Evolutionary conservation across 305 asterid genomes (phyloP).

Genomic region (Caryopteris hybrid): DNA sequence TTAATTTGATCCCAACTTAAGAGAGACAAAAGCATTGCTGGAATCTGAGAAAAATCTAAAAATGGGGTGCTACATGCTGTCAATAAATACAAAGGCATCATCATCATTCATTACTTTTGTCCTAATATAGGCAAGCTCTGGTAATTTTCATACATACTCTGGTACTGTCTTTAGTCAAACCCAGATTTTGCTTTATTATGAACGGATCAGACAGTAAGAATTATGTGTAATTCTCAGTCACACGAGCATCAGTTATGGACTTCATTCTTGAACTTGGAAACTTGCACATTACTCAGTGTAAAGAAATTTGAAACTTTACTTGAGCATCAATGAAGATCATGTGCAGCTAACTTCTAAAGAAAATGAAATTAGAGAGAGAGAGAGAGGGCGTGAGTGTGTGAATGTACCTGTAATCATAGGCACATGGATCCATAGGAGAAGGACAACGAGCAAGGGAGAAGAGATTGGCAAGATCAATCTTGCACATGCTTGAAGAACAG

Average conservation of each 20-base stretch:
- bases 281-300: constrained; percentile 5
- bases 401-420: constrained; percentile 50
- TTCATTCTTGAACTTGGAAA: background rate
- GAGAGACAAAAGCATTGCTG: constrained; percentile 8
- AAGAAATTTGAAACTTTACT: constrained; percentile 2
- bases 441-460: constrained; percentile 47
- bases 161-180: too few species aligned
- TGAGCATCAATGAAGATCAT: constrained; percentile 2
- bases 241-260: background rate
- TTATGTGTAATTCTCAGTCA: background rate
- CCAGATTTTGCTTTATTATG: background rate
- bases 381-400: background rate
- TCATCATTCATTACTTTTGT: background rate
- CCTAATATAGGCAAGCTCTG: background rate
- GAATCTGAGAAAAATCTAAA: constrained; percentile 1
- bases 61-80: constrained; percentile 1
- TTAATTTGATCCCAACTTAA: constrained; percentile 1
- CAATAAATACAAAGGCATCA: background rate
- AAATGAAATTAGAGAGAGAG: background rate
- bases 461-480: constrained; percentile 32
- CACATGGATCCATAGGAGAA: constrained; percentile 42
- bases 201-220: background rate
- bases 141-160: background rate
- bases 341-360: background rate
- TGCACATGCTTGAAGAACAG: constrained; percentile 44